Conservation (phyloP, 805 yeast genomes). For the Priceomyces medius region DNA sequence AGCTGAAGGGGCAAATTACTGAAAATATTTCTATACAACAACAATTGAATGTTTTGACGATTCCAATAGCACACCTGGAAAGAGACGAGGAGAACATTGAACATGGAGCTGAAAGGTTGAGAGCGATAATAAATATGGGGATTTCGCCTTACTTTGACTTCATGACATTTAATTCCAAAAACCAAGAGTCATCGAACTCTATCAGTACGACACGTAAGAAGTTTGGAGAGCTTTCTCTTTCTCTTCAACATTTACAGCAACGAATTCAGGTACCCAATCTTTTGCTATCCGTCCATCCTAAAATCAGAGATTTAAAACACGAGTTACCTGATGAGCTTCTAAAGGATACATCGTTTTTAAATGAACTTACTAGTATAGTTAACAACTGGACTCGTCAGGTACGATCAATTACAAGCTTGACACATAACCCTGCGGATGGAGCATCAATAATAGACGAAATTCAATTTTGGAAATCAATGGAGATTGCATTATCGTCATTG, state of each 20-base stretch:
- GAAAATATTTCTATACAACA: constrained; percentile 19
- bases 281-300: constrained; percentile 49
- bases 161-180: constrained; percentile 17
- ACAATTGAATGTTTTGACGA: constrained; percentile 34
- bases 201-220: constrained; percentile 50
- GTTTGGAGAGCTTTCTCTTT: constrained; percentile 63
- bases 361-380: constrained; percentile 65
- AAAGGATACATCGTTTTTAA: constrained; percentile 57
- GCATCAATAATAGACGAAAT: constrained; percentile 60
- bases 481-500: constrained; percentile 53
- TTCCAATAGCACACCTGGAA: constrained; percentile 23
- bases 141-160: constrained; percentile 69
- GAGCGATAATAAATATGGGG: constrained; percentile 60
- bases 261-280: constrained; percentile 69
- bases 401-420: constrained; percentile 52
- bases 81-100: constrained; percentile 9
- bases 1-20: constrained; percentile 35
- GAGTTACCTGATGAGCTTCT: constrained; percentile 38
- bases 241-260: constrained; percentile 67
- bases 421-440: constrained; percentile 56
- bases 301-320: constrained; percentile 24
- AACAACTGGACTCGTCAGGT: constrained; percentile 72
- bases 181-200: constrained; percentile 8
- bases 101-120: constrained; percentile 50
- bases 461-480: constrained; percentile 76